These are phyloP conservation scores for Anacardium occidentale DNA, from an alignment of 345 rosid genomes.

Conservation along the genomic window DNA sequence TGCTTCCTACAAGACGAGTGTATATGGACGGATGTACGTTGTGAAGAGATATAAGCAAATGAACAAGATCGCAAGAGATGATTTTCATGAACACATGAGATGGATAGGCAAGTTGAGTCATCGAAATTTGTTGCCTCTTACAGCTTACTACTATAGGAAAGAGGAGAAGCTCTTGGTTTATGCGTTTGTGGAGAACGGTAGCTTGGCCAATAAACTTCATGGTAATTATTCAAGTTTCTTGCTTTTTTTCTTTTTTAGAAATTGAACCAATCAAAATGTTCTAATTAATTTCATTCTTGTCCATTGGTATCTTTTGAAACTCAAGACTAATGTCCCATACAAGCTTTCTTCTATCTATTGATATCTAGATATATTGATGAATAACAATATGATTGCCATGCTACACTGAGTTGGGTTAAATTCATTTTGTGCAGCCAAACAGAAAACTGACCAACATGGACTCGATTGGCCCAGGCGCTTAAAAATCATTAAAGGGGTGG, in stretches of 20 bases:
- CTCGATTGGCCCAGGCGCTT: slow-evolving; percentile 61
- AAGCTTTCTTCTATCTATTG: too few species aligned
- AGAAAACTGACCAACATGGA: slow-evolving; percentile 39
- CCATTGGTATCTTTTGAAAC: too few species aligned
- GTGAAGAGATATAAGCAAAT: slow-evolving; percentile 81
- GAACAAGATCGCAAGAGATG: slow-evolving; percentile 66
- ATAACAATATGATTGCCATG: too few species aligned
- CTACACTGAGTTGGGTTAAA: not conserved
- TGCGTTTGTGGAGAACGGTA: slow-evolving; percentile 46
- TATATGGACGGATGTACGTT: slow-evolving; percentile 42
- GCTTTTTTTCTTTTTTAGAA: too few species aligned
- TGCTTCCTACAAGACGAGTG: slow-evolving; percentile 64
- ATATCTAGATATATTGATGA: too few species aligned
- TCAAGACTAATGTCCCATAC: too few species aligned
- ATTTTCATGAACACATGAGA: slow-evolving; percentile 67
- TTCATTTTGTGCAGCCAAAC: slow-evolving; percentile 48
- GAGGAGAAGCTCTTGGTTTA: slow-evolving; percentile 73
- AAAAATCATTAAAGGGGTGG: slow-evolving; percentile 65
- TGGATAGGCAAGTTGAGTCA: slow-evolving; percentile 56
- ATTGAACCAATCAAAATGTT: too few species aligned
- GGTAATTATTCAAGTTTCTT: slow-evolving; percentile 26
- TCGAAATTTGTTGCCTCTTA: slow-evolving; percentile 53
- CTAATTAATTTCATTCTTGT: too few species aligned
- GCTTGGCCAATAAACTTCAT: slow-evolving; percentile 75
- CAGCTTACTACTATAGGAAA: slow-evolving; percentile 65